These are phyloP conservation scores for Plasmodium adleri DNA, from an alignment of 169 alveolate genomes.

Conservation along the genomic window DNA sequence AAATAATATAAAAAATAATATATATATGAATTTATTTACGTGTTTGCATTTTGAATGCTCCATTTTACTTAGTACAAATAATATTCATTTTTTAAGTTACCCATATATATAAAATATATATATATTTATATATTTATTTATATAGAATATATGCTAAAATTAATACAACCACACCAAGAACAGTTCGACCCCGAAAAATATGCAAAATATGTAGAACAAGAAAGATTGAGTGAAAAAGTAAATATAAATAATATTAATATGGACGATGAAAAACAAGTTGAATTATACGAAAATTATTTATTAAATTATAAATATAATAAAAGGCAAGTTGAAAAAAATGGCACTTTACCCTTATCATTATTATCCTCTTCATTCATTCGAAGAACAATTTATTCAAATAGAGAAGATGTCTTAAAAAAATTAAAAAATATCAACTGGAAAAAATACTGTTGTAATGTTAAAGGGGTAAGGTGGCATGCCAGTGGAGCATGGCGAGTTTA, in stretches of 20 bases:
- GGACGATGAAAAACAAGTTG: conserved; percentile 71
- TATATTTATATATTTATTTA: conserved; percentile 10
- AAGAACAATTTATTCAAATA: conserved; percentile 84
- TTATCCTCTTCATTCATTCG: conserved; percentile 86
- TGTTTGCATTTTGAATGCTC: not conserved
- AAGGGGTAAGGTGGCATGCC: conserved; percentile 93
- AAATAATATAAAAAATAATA: not conserved
- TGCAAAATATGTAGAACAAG: conserved; percentile 49
- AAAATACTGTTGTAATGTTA: conserved; percentile 85
- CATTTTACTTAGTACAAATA: too few relatives aligned
- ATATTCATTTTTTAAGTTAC: too few relatives aligned
- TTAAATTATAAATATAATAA: conserved; percentile 70
- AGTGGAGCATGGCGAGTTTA: conserved; percentile 92
- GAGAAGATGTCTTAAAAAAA: conserved; percentile 85
- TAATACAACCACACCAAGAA: conserved; percentile 75
- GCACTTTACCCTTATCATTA: conserved; percentile 87
- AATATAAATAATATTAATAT: conserved; percentile 63
- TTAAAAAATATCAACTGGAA: conserved; percentile 89
- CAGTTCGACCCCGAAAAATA: conserved; percentile 58
- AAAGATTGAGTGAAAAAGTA: conserved; percentile 50
- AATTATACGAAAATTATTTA: conserved; percentile 71
- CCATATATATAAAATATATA: not conserved
- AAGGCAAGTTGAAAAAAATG: conserved; percentile 66
- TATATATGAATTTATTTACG: conserved; percentile 6
- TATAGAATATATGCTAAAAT: conserved; percentile 66